These are phyloP conservation scores for Ceratobasidium sp. DNA, from an alignment of 1,284 basidiomycete species.

Conservation along the genomic window DNA sequence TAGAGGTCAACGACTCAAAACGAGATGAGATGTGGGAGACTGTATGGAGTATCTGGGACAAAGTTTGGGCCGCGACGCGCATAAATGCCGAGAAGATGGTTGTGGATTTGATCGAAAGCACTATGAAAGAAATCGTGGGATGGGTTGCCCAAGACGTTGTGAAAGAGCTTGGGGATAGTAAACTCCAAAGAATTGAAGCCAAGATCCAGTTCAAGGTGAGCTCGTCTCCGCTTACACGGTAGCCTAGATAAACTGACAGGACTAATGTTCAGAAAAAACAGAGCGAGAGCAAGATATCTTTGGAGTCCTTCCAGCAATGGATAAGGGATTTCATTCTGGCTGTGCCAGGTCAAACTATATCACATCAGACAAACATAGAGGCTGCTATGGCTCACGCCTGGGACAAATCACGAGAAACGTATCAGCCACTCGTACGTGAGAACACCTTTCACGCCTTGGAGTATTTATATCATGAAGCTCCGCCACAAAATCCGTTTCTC, in stretches of 20 bases:
- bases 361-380: slow-evolving; percentile 4
- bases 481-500: too few species aligned
- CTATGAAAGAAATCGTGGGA: slow-evolving; percentile 10
- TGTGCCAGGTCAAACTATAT: background rate
- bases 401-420: slow-evolving; percentile 1
- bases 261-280: background rate
- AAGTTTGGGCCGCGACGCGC: background rate
- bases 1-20: background rate
- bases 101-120: slow-evolving; percentile 9
- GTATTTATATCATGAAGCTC: too few species aligned
- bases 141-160: slow-evolving; percentile 16
- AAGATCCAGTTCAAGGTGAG: slow-evolving; percentile 1
- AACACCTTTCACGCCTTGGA: too few species aligned
- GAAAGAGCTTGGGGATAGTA: background rate
- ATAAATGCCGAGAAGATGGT: background rate
- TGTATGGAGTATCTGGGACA: slow-evolving; percentile 21
- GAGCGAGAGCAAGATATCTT: background rate
- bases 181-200: background rate
- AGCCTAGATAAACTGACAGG: too few species aligned
- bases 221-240: too few species aligned
- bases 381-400: slow-evolving; percentile 13
- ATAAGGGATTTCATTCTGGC: slow-evolving; percentile 15
- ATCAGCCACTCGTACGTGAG: background rate
- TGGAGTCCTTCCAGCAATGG: background rate
- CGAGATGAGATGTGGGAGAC: slow-evolving; percentile 31